phyloP scores from a whole-genome alignment of 2,329 filamentous ascomycete species.

The Diaporthe sp. region DNA sequence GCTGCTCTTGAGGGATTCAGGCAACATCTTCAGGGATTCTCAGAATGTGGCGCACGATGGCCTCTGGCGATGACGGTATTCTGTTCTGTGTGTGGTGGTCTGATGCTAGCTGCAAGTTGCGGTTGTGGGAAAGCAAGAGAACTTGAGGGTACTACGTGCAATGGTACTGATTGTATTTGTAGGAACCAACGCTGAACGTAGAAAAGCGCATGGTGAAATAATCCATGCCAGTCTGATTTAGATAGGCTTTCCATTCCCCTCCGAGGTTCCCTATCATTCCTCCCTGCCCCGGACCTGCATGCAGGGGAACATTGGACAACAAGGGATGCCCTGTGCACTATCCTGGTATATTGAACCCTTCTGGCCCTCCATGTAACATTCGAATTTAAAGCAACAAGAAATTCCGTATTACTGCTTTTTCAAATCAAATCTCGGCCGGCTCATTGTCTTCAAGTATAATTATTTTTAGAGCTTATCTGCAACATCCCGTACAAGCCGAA shows the following conservation, averaged over 20 bases:
- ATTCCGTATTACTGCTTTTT: too few species aligned
- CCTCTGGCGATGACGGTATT: background rate
- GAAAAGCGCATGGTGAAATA: too few species aligned
- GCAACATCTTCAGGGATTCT: background rate
- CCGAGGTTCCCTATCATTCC: too few species aligned
- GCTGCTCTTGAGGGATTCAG: constrained; percentile 3
- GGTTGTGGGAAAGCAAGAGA: too few species aligned
- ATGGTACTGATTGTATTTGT: too few species aligned
- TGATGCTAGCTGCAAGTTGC: too few species aligned
- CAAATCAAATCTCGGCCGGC: too few species aligned
- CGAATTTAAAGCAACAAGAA: background rate
- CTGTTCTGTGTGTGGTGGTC: background rate
- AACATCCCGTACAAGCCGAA: background rate
- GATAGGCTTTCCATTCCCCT: too few species aligned
- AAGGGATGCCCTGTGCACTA: background rate
- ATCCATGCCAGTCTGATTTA: too few species aligned
- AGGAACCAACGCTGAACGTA: too few species aligned
- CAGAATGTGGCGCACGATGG: background rate
- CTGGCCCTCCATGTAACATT: background rate
- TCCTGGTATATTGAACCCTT: background rate
- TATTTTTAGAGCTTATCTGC: background rate
- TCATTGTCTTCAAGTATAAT: background rate
- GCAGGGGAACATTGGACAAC: background rate
- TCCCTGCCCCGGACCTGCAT: too few species aligned
- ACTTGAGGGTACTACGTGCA: too few species aligned